Percentiles rank a stretch among this genome's conserved stretches.
These are phyloP conservation scores for Diplodia sapinea DNA, from an alignment of 2,329 filamentous ascomycete genomes.

Conservation along the genomic window DNA sequence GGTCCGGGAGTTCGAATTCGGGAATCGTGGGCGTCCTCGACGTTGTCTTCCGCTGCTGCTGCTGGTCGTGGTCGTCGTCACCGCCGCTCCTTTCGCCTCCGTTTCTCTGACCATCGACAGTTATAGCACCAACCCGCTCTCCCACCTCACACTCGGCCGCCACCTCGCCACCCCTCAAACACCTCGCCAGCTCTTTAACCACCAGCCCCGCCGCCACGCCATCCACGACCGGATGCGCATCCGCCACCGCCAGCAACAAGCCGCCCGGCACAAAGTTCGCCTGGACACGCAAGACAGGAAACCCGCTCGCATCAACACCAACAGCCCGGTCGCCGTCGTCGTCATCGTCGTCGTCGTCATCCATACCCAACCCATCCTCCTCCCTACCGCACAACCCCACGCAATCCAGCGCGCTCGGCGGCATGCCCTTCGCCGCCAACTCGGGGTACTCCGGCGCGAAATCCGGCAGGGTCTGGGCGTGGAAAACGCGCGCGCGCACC, in stretches of 20 bases:
- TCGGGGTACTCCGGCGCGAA: not conserved
- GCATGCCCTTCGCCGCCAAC: not conserved
- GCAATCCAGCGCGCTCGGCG: not conserved
- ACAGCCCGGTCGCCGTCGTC: no score
- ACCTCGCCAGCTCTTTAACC: not conserved
- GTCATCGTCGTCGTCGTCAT: no score
- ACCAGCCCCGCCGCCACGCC: not conserved
- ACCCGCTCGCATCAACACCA: no score
- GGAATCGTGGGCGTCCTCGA: not conserved
- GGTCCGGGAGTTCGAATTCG: not conserved
- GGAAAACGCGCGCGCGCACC: not conserved
- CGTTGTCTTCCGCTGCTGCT: no score
- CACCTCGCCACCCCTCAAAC: not conserved
- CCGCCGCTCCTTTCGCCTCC: no score
- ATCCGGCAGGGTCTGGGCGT: not conserved
- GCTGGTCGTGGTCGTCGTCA: not conserved
- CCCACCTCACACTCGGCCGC: not conserved
- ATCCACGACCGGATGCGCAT: not conserved
- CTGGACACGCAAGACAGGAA: constrained; percentile 1
- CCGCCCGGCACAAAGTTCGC: constrained; percentile 8
- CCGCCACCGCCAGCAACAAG: not conserved
- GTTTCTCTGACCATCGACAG: not conserved
- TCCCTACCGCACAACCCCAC: not conserved
- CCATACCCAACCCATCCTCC: no score
- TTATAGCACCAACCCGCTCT: not conserved